Conservation (phyloP, 768 basidiomycete species). For the Mrakia hoshinonis region DNA sequence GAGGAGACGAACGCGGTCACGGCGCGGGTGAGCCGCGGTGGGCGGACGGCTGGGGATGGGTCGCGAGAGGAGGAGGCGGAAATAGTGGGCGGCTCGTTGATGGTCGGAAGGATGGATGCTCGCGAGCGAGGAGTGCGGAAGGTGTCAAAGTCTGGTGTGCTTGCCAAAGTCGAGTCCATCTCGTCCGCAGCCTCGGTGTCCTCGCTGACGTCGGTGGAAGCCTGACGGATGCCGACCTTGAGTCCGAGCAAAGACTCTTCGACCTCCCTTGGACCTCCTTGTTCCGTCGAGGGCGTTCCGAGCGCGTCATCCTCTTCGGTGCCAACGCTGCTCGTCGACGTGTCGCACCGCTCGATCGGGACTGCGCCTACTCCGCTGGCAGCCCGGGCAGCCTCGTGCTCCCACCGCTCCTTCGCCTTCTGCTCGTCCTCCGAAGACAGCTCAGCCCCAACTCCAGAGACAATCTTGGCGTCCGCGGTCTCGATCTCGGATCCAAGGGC, state of each 20-base stretch:
- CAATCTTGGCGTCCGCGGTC: constrained; percentile 11
- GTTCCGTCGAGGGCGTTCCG: background rate
- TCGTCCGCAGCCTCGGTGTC: background rate
- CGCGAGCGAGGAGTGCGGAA: background rate
- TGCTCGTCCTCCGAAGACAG: background rate
- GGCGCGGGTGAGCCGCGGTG: background rate
- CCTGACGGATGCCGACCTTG: background rate
- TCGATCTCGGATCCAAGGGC: background rate
- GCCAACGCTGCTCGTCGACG: background rate
- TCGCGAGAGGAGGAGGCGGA: background rate
- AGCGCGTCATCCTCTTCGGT: background rate
- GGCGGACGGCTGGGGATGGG: background rate
- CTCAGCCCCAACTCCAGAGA: background rate
- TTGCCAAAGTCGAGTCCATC: background rate
- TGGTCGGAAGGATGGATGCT: background rate
- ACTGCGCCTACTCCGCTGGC: background rate
- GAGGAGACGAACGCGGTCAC: background rate
- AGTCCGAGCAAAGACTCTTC: background rate
- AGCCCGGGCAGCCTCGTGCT: background rate
- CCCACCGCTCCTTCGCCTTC: background rate
- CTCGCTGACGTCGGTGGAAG: background rate
- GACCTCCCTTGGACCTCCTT: background rate
- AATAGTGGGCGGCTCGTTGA: background rate
- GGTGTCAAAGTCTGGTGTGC: background rate
- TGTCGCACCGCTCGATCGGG: background rate